Conservation (phyloP, 768 basidiomycete genomes). For the Trametes cinnabarina region DNA sequence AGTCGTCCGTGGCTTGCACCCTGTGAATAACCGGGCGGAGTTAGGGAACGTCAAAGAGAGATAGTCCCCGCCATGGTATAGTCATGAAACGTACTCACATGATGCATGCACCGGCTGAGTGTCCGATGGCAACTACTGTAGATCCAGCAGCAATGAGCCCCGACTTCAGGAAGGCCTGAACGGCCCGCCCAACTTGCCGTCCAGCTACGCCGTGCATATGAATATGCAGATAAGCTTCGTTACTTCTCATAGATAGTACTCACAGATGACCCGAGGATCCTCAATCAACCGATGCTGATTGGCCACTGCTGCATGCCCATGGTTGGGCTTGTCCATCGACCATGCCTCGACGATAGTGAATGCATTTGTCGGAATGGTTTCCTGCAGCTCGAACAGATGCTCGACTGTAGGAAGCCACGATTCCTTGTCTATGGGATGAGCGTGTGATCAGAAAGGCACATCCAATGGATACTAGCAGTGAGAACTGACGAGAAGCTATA, state of each 20-base stretch:
- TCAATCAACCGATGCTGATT: not conserved
- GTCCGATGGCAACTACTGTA: not conserved
- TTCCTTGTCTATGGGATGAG: conserved; percentile 1
- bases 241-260: no score
- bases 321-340: conserved; percentile 1
- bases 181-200: not conserved
- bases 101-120: not conserved
- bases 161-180: not conserved
- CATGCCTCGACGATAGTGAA: conserved; percentile 3
- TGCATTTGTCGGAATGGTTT: not conserved
- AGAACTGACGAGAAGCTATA: not conserved
- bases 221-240: no score
- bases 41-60: no score
- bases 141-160: not conserved
- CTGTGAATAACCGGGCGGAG: not conserved
- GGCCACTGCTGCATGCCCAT: not conserved
- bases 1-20: not conserved
- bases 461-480: not conserved
- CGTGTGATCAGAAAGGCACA: not conserved
- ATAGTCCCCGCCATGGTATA: no score
- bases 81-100: no score
- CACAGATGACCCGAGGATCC: not conserved
- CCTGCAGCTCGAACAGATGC: conserved; percentile 1
- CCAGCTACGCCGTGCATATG: not conserved
- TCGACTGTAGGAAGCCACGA: conserved; percentile 2